These are phyloP conservation scores for Salix koriyanagi DNA, from an alignment of 345 rosid species.

Conservation along the genomic window DNA sequence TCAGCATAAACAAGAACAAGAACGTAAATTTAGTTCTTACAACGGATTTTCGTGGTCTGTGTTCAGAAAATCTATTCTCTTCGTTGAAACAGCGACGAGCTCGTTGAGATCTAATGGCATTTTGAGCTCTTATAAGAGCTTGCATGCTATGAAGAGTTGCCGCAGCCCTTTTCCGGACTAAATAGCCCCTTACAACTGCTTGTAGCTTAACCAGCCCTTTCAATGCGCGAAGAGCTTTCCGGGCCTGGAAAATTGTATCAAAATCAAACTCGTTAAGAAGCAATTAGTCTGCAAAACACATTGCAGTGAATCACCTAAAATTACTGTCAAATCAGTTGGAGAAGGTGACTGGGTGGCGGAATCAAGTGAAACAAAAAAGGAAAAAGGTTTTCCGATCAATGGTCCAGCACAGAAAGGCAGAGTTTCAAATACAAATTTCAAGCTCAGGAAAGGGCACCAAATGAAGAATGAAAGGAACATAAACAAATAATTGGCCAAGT, in stretches of 20 bases:
- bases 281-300: not conserved
- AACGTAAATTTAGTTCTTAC: conserved; percentile 1
- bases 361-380: not conserved
- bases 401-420: not conserved
- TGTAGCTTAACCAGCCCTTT: conserved; percentile 27
- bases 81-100: conserved; percentile 13
- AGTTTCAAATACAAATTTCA: conserved; percentile 15
- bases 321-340: not conserved
- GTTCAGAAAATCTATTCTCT: conserved; percentile 16
- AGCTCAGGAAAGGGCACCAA: not conserved
- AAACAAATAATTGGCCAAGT: not conserved
- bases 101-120: conserved; percentile 11
- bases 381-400: not conserved
- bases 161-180: conserved; percentile 25
- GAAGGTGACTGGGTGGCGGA: not conserved
- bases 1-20: not conserved
- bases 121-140: conserved; percentile 30
- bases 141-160: conserved; percentile 32
- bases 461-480: not conserved
- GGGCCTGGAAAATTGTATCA: conserved; percentile 15
- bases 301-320: not conserved
- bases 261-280: not conserved
- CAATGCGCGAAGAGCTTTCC: conserved; percentile 30
- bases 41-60: conserved; percentile 11
- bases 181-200: conserved; percentile 29